Conservation (phyloP, 345 rosid genomes). For the Viola odorata region DNA sequence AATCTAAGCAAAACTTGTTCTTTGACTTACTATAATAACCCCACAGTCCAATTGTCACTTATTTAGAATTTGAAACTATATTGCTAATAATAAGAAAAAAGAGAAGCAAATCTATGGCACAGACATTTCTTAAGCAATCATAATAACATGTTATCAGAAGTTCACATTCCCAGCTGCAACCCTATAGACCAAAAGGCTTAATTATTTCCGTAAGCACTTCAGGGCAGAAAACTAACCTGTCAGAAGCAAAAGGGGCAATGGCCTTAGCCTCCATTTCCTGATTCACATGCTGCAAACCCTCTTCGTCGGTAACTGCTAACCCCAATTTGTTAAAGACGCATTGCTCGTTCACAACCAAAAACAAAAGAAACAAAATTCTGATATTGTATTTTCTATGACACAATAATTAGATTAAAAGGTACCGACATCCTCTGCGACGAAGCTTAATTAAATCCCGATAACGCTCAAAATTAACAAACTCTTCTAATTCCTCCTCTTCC, state of each 20-base stretch:
- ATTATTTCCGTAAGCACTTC: too few species aligned
- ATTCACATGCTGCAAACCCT: conserved; percentile 71
- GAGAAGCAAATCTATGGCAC: too few species aligned
- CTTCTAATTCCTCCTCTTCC: conserved; percentile 95
- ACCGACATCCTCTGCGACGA: conserved; percentile 99
- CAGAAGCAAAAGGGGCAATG: conserved; percentile 45
- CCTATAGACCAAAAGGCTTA: too few species aligned
- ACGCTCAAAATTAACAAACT: conserved; percentile 99
- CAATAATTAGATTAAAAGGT: conserved; percentile 42
- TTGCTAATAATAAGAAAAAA: too few species aligned
- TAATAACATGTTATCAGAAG: too few species aligned
- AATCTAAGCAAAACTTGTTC: too few species aligned
- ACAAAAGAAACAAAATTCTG: conserved; percentile 10
- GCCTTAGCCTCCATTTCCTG: conserved; percentile 81
- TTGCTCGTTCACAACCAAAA: conserved; percentile 10
- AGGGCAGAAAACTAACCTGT: conserved; percentile 36
- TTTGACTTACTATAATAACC: too few species aligned
- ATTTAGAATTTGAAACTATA: too few species aligned
- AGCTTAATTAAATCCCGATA: conserved; percentile 99
- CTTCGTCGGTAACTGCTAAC: conserved; percentile 77
- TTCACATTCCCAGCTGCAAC: too few species aligned
- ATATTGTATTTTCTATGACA: not conserved
- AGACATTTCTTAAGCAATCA: too few species aligned
- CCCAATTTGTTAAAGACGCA: not conserved
- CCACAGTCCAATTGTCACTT: too few species aligned